Conservation (phyloP, 331 rosid genomes). For the Acacia concinna region DNA sequence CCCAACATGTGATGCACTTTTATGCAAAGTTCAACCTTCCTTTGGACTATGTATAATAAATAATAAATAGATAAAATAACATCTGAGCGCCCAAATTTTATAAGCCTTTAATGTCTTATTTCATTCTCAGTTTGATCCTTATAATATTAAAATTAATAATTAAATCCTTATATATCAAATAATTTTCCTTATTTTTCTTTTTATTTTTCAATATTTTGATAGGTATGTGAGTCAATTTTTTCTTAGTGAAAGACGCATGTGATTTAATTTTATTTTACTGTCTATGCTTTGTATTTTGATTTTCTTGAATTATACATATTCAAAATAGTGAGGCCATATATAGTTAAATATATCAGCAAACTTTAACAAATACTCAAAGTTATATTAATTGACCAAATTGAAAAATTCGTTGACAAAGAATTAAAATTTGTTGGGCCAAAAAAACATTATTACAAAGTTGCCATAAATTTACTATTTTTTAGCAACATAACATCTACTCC, state of each 20-base stretch:
- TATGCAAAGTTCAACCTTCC: constrained; percentile 21
- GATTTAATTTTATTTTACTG: neutral
- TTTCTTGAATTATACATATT: no score
- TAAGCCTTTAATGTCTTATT: neutral
- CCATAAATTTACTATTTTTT: neutral
- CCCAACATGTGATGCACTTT: constrained; percentile 44
- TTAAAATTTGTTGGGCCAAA: no score
- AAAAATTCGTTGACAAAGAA: neutral
- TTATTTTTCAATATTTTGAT: neutral
- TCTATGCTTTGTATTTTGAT: neutral
- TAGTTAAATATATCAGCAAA: neutral
- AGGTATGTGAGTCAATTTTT: neutral
- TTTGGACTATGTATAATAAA: neutral
- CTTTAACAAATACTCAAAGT: neutral
- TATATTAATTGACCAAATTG: neutral
- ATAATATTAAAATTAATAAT: neutral
- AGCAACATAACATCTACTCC: neutral
- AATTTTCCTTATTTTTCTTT: neutral
- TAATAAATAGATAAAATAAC: neutral
- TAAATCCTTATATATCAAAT: neutral
- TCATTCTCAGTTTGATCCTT: neutral
- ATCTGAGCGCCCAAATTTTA: neutral
- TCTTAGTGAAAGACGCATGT: neutral
- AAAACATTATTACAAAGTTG: neutral
- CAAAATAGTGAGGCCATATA: neutral